Conservation (phyloP, 2,329 filamentous ascomycete species). For the Alternaria infectoria region DNA sequence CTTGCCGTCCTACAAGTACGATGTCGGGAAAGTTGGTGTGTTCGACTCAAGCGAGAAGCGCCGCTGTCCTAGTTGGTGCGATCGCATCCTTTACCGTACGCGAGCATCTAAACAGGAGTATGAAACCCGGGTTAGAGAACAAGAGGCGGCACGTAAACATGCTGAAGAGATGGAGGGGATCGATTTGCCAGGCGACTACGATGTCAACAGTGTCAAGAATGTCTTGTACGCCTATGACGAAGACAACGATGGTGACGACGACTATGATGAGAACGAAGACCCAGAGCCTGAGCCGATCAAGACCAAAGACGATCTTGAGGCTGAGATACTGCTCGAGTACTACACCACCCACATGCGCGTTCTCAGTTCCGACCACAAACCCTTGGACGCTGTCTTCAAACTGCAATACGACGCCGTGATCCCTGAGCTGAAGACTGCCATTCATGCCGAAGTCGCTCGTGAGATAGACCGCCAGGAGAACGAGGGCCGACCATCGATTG, state of each 20-base stretch:
- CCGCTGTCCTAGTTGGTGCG: slow-evolving; percentile 93
- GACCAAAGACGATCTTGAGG: slow-evolving; percentile 64
- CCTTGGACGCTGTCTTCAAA: slow-evolving; percentile 80
- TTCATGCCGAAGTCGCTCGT: slow-evolving; percentile 85
- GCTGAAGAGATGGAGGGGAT: slow-evolving; percentile 90
- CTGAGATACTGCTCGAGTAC: slow-evolving; percentile 63
- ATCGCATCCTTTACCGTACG: slow-evolving; percentile 87
- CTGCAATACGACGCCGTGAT: slow-evolving; percentile 87
- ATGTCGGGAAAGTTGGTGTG: slow-evolving; percentile 86
- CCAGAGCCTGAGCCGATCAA: slow-evolving; percentile 57
- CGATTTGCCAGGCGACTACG: slow-evolving; percentile 74
- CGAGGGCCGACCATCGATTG: slow-evolving; percentile 81
- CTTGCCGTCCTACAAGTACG: slow-evolving; percentile 96
- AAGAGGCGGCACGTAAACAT: slow-evolving; percentile 69
- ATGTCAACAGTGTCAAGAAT: slow-evolving; percentile 58
- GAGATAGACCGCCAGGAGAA: slow-evolving; percentile 92
- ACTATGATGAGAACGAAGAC: slow-evolving; percentile 44
- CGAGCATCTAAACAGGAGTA: slow-evolving; percentile 71
- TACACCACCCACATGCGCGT: slow-evolving; percentile 91
- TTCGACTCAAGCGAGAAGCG: slow-evolving; percentile 97
- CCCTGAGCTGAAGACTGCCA: slow-evolving; percentile 79
- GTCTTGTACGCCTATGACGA: slow-evolving; percentile 85
- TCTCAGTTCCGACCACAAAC: slow-evolving; percentile 94
- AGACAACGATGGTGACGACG: slow-evolving; percentile 68
- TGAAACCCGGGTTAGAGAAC: slow-evolving; percentile 67